Evolutionary conservation across 805 yeast species (phyloP), one percentile per base, ranked within the genome.

Genomic region (Myxozyma geophila): DNA sequence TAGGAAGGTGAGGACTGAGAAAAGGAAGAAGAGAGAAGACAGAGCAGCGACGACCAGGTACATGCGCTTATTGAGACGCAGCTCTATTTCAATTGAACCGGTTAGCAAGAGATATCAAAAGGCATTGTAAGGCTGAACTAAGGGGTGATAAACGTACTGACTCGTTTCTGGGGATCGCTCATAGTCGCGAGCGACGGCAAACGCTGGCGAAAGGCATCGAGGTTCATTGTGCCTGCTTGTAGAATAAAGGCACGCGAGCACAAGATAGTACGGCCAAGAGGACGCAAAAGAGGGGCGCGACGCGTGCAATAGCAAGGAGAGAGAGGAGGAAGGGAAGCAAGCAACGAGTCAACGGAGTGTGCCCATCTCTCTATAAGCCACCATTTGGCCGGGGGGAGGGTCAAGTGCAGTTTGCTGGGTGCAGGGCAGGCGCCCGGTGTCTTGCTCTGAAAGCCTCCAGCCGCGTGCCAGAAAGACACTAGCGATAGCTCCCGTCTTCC

Each of bases 11-110:
- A 37, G 15, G 44, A 57, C 37, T 2, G 58, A 33, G 58, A 43
- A 53, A 17, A 52, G 46, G 41, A 46, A 21, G 21, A 48, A 17
- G 41, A 52, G 19, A 19, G 57, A 37, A 21, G 49, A 8, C 49
- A 39, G 33, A 9, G 55, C 50, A 36, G 46, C 48, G 37, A 53
- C 13, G 23, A 37, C 13, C 17, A 47, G 44, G 47, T 55, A 60
- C 44, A 54, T 47, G 37, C 60, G 54, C 33, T 46, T 54, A 33
- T 60, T 60, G 37, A 55, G 56, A 21, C 62, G 53, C n/a, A 59
- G 17, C 12, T 39, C 58, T 58, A 54, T 21, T 49, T 28, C 28
- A 21, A 28, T 6, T 41, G n/a, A 17, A 13, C 9, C 21, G 35
- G 28, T 46, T 28, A 46, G 28, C 19, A 12, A 41, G 8, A 12